Percentiles rank a stretch among this genome's conserved stretches.
Evolutionary conservation across 192 early-diverging fungal genomes (phyloP).

Genomic region (Dissophora ornata): DNA sequence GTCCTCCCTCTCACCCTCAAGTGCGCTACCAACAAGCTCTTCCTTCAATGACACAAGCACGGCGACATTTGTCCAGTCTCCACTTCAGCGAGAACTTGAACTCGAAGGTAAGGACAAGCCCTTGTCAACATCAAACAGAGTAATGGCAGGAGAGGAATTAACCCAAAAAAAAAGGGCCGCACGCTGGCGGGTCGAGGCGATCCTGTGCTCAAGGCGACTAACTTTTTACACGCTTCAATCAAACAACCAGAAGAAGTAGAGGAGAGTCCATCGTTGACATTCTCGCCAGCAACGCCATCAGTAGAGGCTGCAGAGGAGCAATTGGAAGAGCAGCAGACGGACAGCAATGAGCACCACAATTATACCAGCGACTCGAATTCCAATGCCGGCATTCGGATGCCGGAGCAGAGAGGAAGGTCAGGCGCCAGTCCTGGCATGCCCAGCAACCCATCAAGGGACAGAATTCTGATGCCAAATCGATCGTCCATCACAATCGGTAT

Average conservation of each 20-base stretch:
- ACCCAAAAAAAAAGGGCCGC: too few species aligned
- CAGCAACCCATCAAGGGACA: conserved; percentile 23
- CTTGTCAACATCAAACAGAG: background rate
- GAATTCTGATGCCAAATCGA: conserved; percentile 50
- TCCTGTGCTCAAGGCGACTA: too few species aligned
- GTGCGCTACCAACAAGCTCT: background rate
- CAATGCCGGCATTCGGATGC: background rate
- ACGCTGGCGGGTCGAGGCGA: too few species aligned
- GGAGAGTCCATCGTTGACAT: conserved; percentile 33
- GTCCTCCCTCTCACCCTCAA: conserved; percentile 15
- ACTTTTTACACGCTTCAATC: too few species aligned
- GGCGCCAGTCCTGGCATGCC: background rate
- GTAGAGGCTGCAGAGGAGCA: conserved; percentile 12
- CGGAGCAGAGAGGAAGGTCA: conserved; percentile 40
- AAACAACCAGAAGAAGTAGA: background rate
- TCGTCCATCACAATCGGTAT: conserved; percentile 54
- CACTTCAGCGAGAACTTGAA: conserved; percentile 15
- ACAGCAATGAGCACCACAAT: background rate
- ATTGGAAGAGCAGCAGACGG: conserved; percentile 10
- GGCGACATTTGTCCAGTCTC: conserved; percentile 4
- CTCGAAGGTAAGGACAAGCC: conserved; percentile 13
- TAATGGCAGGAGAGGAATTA: background rate
- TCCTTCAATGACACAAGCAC: conserved; percentile 3
- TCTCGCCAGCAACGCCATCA: conserved; percentile 47
- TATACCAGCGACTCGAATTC: conserved; percentile 7